Conservation (phyloP, 768 basidiomycete genomes). For the Naganishia friedmannii region DNA sequence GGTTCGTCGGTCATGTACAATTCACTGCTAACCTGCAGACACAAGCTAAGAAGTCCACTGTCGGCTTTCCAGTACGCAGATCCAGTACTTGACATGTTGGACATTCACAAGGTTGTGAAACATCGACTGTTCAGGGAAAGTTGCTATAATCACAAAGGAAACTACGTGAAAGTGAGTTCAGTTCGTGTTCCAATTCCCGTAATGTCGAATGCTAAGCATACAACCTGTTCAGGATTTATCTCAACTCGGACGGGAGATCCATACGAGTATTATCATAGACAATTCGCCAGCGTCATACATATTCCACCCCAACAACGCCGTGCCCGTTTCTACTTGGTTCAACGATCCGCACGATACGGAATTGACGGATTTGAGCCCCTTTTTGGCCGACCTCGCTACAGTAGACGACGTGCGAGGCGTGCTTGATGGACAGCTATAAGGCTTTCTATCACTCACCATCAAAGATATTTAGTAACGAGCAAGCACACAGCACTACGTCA, state of each 20-base stretch:
- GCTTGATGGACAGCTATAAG: constrained; percentile 62
- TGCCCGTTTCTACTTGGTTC: constrained; percentile 99
- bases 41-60: not conserved
- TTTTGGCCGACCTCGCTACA: constrained; percentile 78
- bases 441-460: not conserved
- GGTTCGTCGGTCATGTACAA: constrained; percentile 56
- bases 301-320: constrained; percentile 98
- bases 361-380: constrained; percentile 89
- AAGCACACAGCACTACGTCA: not conserved
- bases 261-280: constrained; percentile 94
- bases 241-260: constrained; percentile 88
- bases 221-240: constrained; percentile 74
- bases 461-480: not conserved
- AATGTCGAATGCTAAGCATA: not conserved
- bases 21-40: constrained; percentile 3
- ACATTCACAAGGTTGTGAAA: constrained; percentile 83
- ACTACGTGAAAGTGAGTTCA: constrained; percentile 86
- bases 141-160: constrained; percentile 98
- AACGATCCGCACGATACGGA: constrained; percentile 98
- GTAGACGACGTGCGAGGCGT: constrained; percentile 90
- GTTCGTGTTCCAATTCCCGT: not conserved
- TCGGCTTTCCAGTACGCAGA: constrained; percentile 77
- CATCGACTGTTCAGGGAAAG: constrained; percentile 96
- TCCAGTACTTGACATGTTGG: constrained; percentile 94
- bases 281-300: constrained; percentile 99